These are phyloP conservation scores for Zhuliangozyma parablackwelliae DNA, from an alignment of 1,139 yeast species.

Conservation along the genomic window DNA sequence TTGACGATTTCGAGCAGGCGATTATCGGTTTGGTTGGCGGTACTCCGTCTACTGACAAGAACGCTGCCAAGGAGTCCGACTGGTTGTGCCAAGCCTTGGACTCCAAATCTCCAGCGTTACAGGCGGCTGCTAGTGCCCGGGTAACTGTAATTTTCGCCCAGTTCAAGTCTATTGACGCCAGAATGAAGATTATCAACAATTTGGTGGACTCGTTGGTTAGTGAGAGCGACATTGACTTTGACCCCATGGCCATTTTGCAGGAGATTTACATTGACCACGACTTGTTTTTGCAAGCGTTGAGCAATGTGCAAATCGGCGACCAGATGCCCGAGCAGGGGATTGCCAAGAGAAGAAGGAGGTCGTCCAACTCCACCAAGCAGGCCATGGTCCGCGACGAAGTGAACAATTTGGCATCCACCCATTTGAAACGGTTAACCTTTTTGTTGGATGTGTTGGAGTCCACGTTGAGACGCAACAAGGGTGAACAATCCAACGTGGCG, in stretches of 20 bases:
- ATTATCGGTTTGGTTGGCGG: slow-evolving; percentile 55
- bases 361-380: slow-evolving; percentile 69
- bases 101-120: slow-evolving; percentile 37
- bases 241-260: slow-evolving; percentile 52
- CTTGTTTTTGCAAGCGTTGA: slow-evolving; percentile 46
- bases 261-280: slow-evolving; percentile 42
- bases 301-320: slow-evolving; percentile 43
- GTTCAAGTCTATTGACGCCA: slow-evolving; percentile 51
- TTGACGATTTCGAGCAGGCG: slow-evolving; percentile 50
- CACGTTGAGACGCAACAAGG: slow-evolving; percentile 22
- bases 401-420: slow-evolving; percentile 69
- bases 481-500: slow-evolving; percentile 14
- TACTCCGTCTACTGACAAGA: slow-evolving; percentile 41
- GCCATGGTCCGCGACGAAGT: slow-evolving; percentile 71
- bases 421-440: slow-evolving; percentile 72
- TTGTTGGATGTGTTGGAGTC: slow-evolving; percentile 75
- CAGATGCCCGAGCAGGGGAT: slow-evolving; percentile 46
- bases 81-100: slow-evolving; percentile 56
- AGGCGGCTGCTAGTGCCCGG: slow-evolving; percentile 52
- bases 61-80: slow-evolving; percentile 46
- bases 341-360: slow-evolving; percentile 74
- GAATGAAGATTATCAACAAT: slow-evolving; percentile 52
- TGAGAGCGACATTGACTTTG: slow-evolving; percentile 40
- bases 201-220: slow-evolving; percentile 54
- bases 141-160: slow-evolving; percentile 50